phyloP scores from a whole-genome alignment of 345 rosid genomes.

The Melaleuca alternifolia region DNA sequence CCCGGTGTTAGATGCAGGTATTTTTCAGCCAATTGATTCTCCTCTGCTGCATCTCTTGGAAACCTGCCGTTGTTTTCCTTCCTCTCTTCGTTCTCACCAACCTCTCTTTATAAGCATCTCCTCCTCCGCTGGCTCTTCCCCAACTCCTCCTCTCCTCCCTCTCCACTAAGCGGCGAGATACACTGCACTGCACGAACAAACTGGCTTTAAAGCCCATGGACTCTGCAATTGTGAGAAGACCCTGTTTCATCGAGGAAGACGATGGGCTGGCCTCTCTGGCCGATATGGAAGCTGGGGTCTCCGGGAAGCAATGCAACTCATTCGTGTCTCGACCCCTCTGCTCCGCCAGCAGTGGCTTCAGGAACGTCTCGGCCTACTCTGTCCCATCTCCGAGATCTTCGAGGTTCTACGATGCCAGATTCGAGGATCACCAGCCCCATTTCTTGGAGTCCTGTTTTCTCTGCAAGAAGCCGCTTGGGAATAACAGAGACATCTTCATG shows the following conservation, averaged over 20 bases:
- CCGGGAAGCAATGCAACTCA: conserved; percentile 14
- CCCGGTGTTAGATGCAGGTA: not conserved
- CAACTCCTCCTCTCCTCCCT: not conserved
- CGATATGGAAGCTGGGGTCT: conserved; percentile 56
- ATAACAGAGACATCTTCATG: conserved; percentile 73
- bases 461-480: conserved; percentile 61
- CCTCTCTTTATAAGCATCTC: not conserved
- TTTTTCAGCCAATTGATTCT: not conserved
- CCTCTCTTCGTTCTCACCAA: not conserved
- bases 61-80: conserved; percentile 9
- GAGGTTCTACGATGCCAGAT: conserved; percentile 59
- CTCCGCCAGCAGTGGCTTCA: conserved; percentile 22
- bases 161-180: not conserved
- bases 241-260: conserved; percentile 45
- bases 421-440: conserved; percentile 47
- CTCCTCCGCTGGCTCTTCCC: not conserved
- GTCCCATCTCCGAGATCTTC: conserved; percentile 35
- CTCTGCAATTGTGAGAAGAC: conserved; percentile 4
- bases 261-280: conserved; percentile 49
- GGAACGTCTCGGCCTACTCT: conserved; percentile 17
- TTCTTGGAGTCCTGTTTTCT: conserved; percentile 62
- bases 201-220: conserved; percentile 5
- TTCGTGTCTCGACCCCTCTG: conserved; percentile 27
- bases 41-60: not conserved
- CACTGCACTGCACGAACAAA: not conserved